phyloP scores from a whole-genome alignment of 305 asterid species.

The Fraxinus sp. region DNA sequence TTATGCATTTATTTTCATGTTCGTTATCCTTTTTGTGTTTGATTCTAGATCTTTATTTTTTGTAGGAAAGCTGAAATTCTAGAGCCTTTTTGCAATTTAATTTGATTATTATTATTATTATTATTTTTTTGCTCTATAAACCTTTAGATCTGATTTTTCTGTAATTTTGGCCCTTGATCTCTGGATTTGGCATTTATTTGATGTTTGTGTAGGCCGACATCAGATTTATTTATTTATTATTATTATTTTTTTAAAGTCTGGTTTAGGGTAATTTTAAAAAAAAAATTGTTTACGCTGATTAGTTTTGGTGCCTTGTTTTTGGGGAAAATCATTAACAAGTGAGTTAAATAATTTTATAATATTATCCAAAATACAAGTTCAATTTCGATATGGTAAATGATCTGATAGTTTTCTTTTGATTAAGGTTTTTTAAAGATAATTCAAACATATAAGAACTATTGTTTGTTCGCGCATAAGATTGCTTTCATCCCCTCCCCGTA shows the following conservation, averaged over 20 bases:
- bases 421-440: background rate
- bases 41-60: background rate
- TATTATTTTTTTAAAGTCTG: too few relatives aligned
- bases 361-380: background rate
- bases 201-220: background rate
- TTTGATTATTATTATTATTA: background rate
- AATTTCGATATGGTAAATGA: background rate
- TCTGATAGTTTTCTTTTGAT: background rate
- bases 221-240: background rate
- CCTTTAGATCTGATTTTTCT: background rate
- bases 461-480: background rate
- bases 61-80: background rate
- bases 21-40: background rate
- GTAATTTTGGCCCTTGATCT: background rate
- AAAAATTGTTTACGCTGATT: background rate
- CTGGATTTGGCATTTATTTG: background rate
- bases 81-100: background rate
- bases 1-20: background rate
- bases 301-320: background rate
- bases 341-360: background rate
- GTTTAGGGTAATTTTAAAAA: too few relatives aligned
- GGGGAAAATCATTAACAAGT: background rate
- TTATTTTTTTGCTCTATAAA: background rate
- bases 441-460: background rate
- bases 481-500: background rate